Base-by-base conservation (phyloP, 192 early-diverging fungal genomes). In the Dissophora globulifera region DNA sequence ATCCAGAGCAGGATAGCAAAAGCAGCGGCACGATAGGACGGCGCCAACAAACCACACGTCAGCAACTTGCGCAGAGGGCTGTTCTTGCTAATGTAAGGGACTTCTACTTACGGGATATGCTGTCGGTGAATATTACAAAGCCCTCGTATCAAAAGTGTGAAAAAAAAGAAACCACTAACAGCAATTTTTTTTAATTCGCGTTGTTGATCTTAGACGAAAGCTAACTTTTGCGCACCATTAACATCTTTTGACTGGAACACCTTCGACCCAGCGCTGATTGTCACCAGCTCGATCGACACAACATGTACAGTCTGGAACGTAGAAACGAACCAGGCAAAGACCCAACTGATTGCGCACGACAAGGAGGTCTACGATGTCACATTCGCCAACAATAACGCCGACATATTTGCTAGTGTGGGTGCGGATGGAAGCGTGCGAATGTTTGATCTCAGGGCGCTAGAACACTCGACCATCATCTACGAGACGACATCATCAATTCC, bases 231-330 rank as follows among this genome's bases (percentile, higher is more conserved):
- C 35, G 95, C 96, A 0, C 98, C 97, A 13, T 69, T 99, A 20
- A 98, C 98, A 9, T 93, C 94, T 6, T 96, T 99, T 71, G 98
- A 99, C 82, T 98, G 98, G 97, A 97, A 95, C 80, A 90, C 92
- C 67, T 81, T 85, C 6, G 92, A 98, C 69, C 92, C 95, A 15
- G 81, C 86, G 13, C 69, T 96, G 35, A 83, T 95, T 52, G 94
- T 99, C 5, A 96, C 98, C 6, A 92, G 92, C 35, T 93, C 91
- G 61, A 96, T 99, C 48, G 98, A 99, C 78, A 99, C 98, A 1
- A 99, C 98, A n/a, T 99, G 98, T 72, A 98, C 97, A 0, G 90
- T 98, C 6, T 99, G 98, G 98, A 95, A 99, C 66, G 87, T 99
- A 10, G 91, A 94, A 85, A 92, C 94, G n/a, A 89, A 87, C 29